phyloP scores from a whole-genome alignment of 306 rosid genomes.

The Cicer arietinum region DNA sequence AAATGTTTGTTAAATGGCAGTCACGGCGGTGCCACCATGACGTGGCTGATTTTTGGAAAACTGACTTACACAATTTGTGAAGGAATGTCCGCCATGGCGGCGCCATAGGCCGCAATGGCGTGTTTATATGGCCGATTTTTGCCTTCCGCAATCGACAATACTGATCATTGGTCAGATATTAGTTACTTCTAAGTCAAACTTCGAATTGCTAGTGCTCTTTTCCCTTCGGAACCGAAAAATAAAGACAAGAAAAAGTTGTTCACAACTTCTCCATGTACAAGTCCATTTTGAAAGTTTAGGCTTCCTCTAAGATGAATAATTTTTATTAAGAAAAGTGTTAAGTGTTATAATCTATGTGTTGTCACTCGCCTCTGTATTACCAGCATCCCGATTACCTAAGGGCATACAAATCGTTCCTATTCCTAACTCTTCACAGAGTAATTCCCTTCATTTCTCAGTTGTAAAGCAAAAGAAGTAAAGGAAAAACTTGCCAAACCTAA shows the following conservation, averaged over 20 bases:
- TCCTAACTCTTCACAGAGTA: not conserved
- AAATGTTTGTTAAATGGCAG: too few relatives aligned
- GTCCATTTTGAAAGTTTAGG: not conserved
- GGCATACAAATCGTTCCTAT: conserved; percentile 17
- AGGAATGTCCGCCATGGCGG: too few relatives aligned
- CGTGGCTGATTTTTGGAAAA: too few relatives aligned
- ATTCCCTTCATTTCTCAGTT: not conserved
- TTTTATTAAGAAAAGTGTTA: not conserved
- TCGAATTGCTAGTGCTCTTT: too few relatives aligned
- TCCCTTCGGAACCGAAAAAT: too few relatives aligned
- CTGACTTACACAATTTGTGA: too few relatives aligned
- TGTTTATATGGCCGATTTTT: too few relatives aligned
- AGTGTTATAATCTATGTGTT: not conserved
- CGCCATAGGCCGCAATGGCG: too few relatives aligned
- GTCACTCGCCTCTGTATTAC: not conserved
- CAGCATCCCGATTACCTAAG: conserved; percentile 15
- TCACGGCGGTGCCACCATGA: too few relatives aligned
- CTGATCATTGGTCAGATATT: too few relatives aligned
- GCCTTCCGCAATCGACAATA: too few relatives aligned
- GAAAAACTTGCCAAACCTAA: not conserved
- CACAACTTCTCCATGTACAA: conserved; percentile 11
- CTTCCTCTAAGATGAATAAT: conserved; percentile 13
- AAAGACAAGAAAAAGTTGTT: not conserved
- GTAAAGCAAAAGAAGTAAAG: not conserved
- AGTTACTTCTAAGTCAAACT: too few relatives aligned